Evolutionary conservation across 306 rosid genomes (phyloP).

Genomic region (Begonia loranthoides): DNA sequence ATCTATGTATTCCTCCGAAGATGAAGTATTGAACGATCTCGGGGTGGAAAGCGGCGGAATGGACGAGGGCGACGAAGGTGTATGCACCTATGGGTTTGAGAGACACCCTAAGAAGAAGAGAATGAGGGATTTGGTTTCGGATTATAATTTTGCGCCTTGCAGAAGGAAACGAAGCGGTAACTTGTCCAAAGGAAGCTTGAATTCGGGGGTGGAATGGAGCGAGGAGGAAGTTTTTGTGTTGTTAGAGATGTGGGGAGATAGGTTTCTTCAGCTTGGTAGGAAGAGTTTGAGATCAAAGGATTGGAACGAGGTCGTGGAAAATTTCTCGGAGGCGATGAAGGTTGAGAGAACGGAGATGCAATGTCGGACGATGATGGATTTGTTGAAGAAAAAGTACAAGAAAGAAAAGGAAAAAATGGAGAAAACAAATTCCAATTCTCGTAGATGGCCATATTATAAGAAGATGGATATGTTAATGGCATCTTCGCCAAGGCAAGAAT

Average conservation of each 20-base stretch:
- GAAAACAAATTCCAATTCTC: too few species aligned
- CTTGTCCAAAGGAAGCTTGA: conserved; percentile 7
- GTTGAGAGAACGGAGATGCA: conserved; percentile 30
- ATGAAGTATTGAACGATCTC: too few species aligned
- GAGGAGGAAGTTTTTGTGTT: conserved; percentile 52
- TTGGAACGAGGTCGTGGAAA: conserved; percentile 61
- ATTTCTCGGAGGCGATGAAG: conserved; percentile 44
- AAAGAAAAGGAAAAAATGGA: too few species aligned
- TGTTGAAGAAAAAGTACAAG: too few species aligned
- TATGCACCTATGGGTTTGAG: conserved; percentile 16
- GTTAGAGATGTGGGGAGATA: conserved; percentile 73
- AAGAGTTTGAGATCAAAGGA: conserved; percentile 72
- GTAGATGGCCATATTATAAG: too few species aligned
- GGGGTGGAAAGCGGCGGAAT: too few species aligned
- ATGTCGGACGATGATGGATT: conserved; percentile 16
- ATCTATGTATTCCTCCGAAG: too few species aligned
- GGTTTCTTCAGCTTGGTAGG: conserved; percentile 63
- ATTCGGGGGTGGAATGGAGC: conserved; percentile 30
- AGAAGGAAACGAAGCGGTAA: conserved; percentile 13
- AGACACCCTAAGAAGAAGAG: conserved; percentile 47
- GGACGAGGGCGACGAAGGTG: conserved; percentile 6
- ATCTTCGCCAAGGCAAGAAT: too few species aligned
- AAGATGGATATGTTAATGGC: too few species aligned
- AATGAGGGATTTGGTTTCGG: conserved; percentile 22
- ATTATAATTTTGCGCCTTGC: conserved; percentile 34